phyloP scores from a whole-genome alignment of 2,329 filamentous ascomycete species.

The Colletotrichum noveboracense region DNA sequence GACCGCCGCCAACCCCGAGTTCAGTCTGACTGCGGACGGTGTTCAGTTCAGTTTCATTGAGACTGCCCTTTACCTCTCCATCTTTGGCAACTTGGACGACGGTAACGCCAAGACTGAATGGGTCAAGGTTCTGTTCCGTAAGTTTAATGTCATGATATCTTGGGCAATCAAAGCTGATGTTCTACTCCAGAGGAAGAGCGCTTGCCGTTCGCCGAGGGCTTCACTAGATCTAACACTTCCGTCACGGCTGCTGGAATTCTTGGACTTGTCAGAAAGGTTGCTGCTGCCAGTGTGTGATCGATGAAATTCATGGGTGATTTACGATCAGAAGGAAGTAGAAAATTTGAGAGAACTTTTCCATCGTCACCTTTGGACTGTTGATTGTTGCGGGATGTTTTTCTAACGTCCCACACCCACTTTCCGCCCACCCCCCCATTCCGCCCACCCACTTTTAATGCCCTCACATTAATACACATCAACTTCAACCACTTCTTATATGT shows the following conservation, averaged over 20 bases:
- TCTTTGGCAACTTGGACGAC: slow-evolving; percentile 24
- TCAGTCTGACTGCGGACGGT: slow-evolving; percentile 20
- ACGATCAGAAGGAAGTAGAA: neutral
- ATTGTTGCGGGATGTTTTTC: neutral
- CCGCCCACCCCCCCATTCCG: too few relatives aligned
- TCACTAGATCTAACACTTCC: slow-evolving; percentile 1
- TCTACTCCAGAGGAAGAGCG: slow-evolving; percentile 14
- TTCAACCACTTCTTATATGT: too few relatives aligned
- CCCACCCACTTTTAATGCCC: too few relatives aligned
- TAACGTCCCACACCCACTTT: too few relatives aligned
- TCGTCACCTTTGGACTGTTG: neutral
- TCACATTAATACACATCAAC: too few relatives aligned
- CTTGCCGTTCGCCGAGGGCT: slow-evolving; percentile 17
- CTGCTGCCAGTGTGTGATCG: neutral
- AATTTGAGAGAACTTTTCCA: neutral
- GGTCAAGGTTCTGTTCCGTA: slow-evolving; percentile 24
- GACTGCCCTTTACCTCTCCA: slow-evolving; percentile 25
- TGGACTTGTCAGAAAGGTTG: slow-evolving; percentile 13
- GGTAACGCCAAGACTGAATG: slow-evolving; percentile 24
- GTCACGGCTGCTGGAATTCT: slow-evolving; percentile 18
- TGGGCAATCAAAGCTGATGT: neutral
- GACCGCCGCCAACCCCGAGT: slow-evolving; percentile 28
- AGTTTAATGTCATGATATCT: neutral
- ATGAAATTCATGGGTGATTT: neutral
- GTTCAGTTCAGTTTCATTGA: slow-evolving; percentile 25